Evolutionary conservation across 495 filamentous ascomycete species (phyloP).

Genomic region (Podospora conica): DNA sequence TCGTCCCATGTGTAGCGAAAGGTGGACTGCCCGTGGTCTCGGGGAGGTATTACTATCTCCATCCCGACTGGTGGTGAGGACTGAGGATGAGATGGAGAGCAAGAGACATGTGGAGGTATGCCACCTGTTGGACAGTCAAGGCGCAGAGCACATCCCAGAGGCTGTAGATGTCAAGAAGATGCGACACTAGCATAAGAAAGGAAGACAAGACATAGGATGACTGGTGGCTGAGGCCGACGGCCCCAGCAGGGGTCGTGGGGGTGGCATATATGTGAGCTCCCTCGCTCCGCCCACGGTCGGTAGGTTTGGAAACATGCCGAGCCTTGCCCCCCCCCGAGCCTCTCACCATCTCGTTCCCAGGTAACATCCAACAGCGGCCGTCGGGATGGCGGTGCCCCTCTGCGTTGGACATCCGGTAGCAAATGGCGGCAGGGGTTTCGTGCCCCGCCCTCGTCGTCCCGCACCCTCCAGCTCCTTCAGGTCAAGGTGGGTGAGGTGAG

Average conservation of each 20-base stretch:
- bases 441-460: no score
- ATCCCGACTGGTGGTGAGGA: constrained; percentile 18
- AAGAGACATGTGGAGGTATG: constrained; percentile 16
- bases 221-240: constrained; percentile 6
- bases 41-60: constrained; percentile 30
- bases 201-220: constrained; percentile 7
- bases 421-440: not conserved
- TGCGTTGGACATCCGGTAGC: not conserved
- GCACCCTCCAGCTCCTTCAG: no score
- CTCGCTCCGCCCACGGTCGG: not conserved
- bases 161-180: not conserved
- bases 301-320: not conserved
- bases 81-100: not conserved
- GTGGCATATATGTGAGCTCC: constrained; percentile 7
- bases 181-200: not conserved
- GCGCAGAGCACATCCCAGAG: not conserved
- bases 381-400: not conserved
- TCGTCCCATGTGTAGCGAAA: constrained; percentile 31
- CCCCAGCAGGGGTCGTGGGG: constrained; percentile 6
- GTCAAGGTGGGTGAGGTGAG: not conserved
- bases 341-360: not conserved
- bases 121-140: not conserved
- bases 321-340: not conserved
- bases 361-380: not conserved
- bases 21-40: constrained; percentile 27